Conservation (phyloP, 768 basidiomycete species). For the Tulasnella sp. region DNA sequence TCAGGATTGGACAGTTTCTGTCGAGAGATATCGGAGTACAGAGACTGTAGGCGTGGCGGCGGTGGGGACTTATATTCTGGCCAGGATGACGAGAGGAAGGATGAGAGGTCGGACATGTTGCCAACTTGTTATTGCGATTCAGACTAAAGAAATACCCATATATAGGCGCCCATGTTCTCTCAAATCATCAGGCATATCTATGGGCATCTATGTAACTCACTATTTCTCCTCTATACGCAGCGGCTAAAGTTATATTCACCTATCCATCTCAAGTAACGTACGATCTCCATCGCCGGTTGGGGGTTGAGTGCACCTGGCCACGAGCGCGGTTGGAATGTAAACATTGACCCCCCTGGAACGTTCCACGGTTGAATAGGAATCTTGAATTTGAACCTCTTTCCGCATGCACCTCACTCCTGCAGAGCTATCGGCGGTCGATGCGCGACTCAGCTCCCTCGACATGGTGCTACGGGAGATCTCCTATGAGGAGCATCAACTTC, state of each 20-base stretch:
- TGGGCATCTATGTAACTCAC: too few species aligned
- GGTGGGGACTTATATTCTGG: constrained; percentile 23
- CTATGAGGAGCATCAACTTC: constrained; percentile 8
- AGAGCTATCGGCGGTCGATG: neutral
- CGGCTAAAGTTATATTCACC: too few species aligned
- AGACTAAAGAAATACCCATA: too few species aligned
- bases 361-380: too few species aligned
- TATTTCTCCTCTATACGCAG: too few species aligned
- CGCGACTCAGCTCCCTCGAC: neutral
- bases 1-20: constrained; percentile 79
- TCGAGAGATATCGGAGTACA: constrained; percentile 79
- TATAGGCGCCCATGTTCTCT: too few species aligned
- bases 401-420: constrained; percentile 11
- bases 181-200: too few species aligned
- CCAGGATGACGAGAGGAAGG: constrained; percentile 10
- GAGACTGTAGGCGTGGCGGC: constrained; percentile 31
- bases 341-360: too few species aligned
- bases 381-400: neutral
- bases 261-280: too few species aligned
- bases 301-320: too few species aligned
- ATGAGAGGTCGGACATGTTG: neutral
- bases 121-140: neutral
- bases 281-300: too few species aligned
- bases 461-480: neutral
- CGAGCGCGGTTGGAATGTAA: too few species aligned